A percentile compares a stretch with the other conserved stretches of the same genome.
phyloP scores from a whole-genome alignment of 108 stramenopile species.

The Nitzschia sp. region DNA sequence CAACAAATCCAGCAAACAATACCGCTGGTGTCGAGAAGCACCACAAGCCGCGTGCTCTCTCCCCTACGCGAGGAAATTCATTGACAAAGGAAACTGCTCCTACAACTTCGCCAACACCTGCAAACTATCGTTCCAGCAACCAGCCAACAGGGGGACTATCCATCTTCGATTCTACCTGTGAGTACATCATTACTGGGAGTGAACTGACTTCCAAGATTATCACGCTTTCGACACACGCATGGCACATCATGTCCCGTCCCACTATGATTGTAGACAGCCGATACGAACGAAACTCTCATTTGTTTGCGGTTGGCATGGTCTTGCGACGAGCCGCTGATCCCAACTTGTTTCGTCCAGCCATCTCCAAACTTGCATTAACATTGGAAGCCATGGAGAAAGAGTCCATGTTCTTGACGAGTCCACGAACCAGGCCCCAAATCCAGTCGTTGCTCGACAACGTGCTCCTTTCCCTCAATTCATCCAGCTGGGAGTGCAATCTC shows the following conservation, averaged over 20 bases:
- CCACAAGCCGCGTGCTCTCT: no score
- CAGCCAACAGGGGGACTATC: conserved; percentile 24
- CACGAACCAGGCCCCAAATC: conserved; percentile 42
- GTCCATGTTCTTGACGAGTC: conserved; percentile 55
- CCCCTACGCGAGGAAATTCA: no score
- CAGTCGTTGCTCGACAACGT: conserved; percentile 62
- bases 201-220: conserved; percentile 77
- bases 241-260: conserved; percentile 77
- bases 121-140: background rate
- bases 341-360: conserved; percentile 60
- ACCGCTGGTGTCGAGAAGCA: conserved; percentile 1
- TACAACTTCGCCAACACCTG: background rate
- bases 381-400: conserved; percentile 76
- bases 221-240: conserved; percentile 69
- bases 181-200: conserved; percentile 83
- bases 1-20: background rate
- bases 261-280: conserved; percentile 58
- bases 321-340: conserved; percentile 69
- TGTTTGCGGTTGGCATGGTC: conserved; percentile 82
- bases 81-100: background rate
- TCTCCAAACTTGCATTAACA: conserved; percentile 69
- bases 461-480: conserved; percentile 68
- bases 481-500: conserved; percentile 65
- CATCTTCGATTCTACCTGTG: conserved; percentile 75
- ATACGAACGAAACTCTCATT: conserved; percentile 77